These are phyloP conservation scores for Hymenoscyphus occultus DNA, from an alignment of 2,329 filamentous ascomycete species.

Conservation along the genomic window DNA sequence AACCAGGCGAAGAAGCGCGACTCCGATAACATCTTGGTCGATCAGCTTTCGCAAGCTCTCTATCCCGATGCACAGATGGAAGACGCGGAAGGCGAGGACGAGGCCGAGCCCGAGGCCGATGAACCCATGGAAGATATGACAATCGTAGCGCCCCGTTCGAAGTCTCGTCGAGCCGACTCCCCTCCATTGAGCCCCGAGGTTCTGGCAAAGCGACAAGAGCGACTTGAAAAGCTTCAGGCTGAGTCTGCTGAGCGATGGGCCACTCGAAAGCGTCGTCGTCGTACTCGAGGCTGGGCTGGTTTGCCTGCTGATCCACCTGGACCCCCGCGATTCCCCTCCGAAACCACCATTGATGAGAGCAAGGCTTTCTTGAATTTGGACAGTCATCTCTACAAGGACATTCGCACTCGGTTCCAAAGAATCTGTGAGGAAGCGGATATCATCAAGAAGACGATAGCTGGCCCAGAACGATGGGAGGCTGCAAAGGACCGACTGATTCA, in stretches of 20 bases:
- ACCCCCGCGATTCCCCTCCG: slow-evolving; percentile 73
- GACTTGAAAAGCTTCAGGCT: slow-evolving; percentile 51
- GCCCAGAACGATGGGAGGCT: slow-evolving; percentile 69
- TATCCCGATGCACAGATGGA: slow-evolving; percentile 33
- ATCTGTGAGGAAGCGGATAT: slow-evolving; percentile 68
- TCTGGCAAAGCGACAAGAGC: slow-evolving; percentile 51
- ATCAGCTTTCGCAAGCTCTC: slow-evolving; percentile 36
- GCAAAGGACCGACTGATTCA: slow-evolving; percentile 66
- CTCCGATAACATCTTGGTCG: slow-evolving; percentile 36
- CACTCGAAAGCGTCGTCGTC: slow-evolving; percentile 63
- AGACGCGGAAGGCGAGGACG: slow-evolving; percentile 30
- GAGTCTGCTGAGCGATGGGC: slow-evolving; percentile 62
- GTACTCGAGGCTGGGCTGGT: slow-evolving; percentile 66
- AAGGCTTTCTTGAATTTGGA: slow-evolving; percentile 67
- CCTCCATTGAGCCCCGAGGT: slow-evolving; percentile 45
- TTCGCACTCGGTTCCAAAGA: slow-evolving; percentile 64
- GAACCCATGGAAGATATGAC: slow-evolving; percentile 5
- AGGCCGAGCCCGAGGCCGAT: slow-evolving; percentile 25
- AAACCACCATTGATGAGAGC: slow-evolving; percentile 77
- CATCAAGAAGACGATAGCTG: slow-evolving; percentile 72
- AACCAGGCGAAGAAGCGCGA: slow-evolving; percentile 45
- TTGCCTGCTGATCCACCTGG: slow-evolving; percentile 65
- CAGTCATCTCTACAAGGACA: slow-evolving; percentile 57
- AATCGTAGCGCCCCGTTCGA: slow-evolving; percentile 30
- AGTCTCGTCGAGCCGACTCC: slow-evolving; percentile 27